Evolutionary conservation across 2,329 filamentous ascomycete species (phyloP), one percentile per base, ranked within the genome.

Genomic region (Neophaeococcomyces aloes): DNA sequence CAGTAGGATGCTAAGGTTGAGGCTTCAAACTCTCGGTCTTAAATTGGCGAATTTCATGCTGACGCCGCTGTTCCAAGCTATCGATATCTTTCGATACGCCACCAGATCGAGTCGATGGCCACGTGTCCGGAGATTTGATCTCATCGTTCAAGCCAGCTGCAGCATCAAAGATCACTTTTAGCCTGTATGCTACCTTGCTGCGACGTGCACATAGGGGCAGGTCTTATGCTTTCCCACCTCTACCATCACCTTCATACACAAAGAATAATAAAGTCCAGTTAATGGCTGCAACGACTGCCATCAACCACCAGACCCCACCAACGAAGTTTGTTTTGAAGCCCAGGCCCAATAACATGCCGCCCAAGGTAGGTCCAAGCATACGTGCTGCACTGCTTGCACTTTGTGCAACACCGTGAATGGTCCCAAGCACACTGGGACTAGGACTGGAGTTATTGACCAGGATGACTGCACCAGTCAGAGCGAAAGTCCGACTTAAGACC

Each of bases 401-500:
- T 55, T 77, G 74, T 0, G 73, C 75, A 5, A 78, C 61, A 0
- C 76, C 76, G 47, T 79, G 75, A 2, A 79, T 67, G 0, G 74
- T 78, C 0, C 72, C 75, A 6, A 79, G 57, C 1, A 78, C 68
- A 19, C 61, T 66, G 0, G 72, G 68, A 51, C 78, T 70, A 0
- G 78, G 75, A 29, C 71, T 72, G 37, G 67, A 71, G 48, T 80
- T 79, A 45, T 79, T 80, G 11, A 79, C 65, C 29, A 78, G 57
- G 2, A 81, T 80, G 0, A 75, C 70, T 0, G 70, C 70, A 0
- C 71, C 71, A 0, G 78, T 78, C 0, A 81, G 54, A 0, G 74
- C 70, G 54, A 88, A 86, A 0, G 84, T 89, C 21, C 83, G 71
- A 0, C 79, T 83, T 3, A 80, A 68, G 13, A 86, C 83, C 57